Base-by-base conservation (phyloP, 202 grass and related monocot species). In the Miscanthus sacchariflorus region DNA sequence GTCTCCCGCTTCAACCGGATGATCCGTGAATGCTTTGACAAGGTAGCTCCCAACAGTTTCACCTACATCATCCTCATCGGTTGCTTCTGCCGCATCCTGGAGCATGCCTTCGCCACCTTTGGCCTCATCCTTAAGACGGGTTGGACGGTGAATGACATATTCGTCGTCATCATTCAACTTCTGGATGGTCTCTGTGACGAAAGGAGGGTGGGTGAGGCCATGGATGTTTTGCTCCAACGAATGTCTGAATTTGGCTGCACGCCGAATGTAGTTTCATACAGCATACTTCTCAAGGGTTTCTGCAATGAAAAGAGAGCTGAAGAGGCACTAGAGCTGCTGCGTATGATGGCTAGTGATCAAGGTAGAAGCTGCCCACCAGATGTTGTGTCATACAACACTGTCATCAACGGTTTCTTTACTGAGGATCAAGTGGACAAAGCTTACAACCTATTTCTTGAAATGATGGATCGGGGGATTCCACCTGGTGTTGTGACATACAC, bases 1-100 rank as follows among this genome's bases (percentile, higher is more conserved):
- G 23, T 64, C 61, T 64, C 61, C 1, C 50, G 44, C 30, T 83
- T 72, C 81, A 73, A 73, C 81, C 81, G 50, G 10, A 54, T 83
- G 49, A 23, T 14, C 2, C 76, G 30, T 39, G 76, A 33, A 4
- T 52, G 28, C 46, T 12, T 8, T 4, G 0, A 0, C 15, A 40
- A 3, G 33, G 52, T 61, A 9, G 19, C 33, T 14, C 76, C 76
- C 30, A 0, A 19, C 23, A 0, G 0, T 64, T 5, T 0, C 23
- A 64, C 61, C 23, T 64, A 64, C 61, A 64, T 9, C 1, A 5
- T 64, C 10, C 61, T 64, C 61, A 64, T 64, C 61, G 61, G 61
- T 3, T 64, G n/a, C 4, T 12, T 64, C 61, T 64, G 59, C 59
- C 59, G 59, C n/a, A 24, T 12, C 59, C n/a, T 64, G n/a, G 1